phyloP scores from a whole-genome alignment of 2,329 filamentous ascomycete genomes.

The Tothia fuscella region DNA sequence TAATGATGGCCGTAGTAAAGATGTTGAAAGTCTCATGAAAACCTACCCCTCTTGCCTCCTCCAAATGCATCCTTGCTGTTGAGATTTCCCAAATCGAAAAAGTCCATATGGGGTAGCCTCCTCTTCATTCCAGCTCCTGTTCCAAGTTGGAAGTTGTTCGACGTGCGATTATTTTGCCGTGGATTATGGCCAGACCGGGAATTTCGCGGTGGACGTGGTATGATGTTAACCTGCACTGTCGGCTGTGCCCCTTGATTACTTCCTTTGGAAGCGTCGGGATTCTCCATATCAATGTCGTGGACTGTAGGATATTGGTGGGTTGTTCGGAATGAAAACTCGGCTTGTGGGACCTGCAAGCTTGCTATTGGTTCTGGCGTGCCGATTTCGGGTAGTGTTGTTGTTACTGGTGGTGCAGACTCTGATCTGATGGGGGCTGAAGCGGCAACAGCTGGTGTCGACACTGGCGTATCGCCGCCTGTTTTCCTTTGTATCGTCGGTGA shows the following conservation, averaged over 20 bases:
- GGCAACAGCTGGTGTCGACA: not conserved
- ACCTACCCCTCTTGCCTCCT: constrained; percentile 26
- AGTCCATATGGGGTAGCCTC: constrained; percentile 60
- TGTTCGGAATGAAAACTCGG: constrained; percentile 57
- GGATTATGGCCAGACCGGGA: not conserved
- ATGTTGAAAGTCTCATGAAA: no score
- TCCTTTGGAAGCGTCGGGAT: constrained; percentile 33
- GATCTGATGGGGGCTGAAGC: constrained; percentile 1
- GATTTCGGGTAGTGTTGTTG: not conserved
- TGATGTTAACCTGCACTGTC: constrained; percentile 10
- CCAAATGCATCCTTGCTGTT: constrained; percentile 47
- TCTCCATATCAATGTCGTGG: constrained; percentile 43
- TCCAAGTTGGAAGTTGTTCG: constrained; percentile 37
- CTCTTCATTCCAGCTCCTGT: constrained; percentile 60
- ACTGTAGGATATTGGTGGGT: constrained; percentile 44
- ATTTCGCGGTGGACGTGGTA: constrained; percentile 11
- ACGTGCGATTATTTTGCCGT: not conserved
- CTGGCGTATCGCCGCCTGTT: constrained; percentile 29
- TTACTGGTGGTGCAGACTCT: constrained; percentile 18
- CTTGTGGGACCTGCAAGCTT: constrained; percentile 22
- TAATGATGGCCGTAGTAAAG: no score
- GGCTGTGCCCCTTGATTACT: constrained; percentile 19
- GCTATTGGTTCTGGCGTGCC: constrained; percentile 25
- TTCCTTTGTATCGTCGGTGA: constrained; percentile 47
- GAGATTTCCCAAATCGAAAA: constrained; percentile 60